A percentile compares a stretch with the other conserved stretches of the same genome.
phyloP scores from a whole-genome alignment of 805 yeast genomes.

The Sugiyamaella marilandica region DNA sequence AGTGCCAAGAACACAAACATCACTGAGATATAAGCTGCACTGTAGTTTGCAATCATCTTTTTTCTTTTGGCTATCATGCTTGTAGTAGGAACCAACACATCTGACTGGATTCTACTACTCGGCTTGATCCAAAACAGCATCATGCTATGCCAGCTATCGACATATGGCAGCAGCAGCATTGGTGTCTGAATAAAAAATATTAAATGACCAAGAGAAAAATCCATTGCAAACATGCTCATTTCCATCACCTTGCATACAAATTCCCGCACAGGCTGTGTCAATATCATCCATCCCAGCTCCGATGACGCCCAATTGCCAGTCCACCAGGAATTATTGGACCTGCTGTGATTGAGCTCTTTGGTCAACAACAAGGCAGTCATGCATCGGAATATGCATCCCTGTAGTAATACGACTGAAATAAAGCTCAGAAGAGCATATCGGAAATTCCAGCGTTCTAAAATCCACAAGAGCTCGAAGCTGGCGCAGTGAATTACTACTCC shows the following conservation, averaged over 20 bases:
- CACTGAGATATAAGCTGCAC: constrained; percentile 57
- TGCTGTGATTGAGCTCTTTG: constrained; percentile 54
- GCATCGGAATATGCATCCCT: constrained; percentile 51
- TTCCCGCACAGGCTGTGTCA: constrained; percentile 83
- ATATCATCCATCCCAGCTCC: constrained; percentile 76
- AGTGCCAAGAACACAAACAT: constrained; percentile 57
- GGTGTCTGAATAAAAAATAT: constrained; percentile 80
- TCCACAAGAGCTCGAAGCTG: constrained; percentile 60
- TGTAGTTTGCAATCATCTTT: constrained; percentile 81
- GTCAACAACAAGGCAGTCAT: constrained; percentile 49
- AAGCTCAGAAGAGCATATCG: constrained; percentile 57
- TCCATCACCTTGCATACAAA: constrained; percentile 80
- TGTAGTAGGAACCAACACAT: constrained; percentile 22
- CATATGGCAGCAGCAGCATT: constrained; percentile 65
- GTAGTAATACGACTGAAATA: constrained; percentile 51
- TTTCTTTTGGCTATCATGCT: constrained; percentile 35
- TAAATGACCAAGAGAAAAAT: constrained; percentile 79
- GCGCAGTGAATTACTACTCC: constrained; percentile 51
- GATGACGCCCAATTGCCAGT: constrained; percentile 45
- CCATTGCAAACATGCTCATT: constrained; percentile 85
- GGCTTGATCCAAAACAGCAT: constrained; percentile 96
- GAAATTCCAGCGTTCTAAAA: constrained; percentile 63
- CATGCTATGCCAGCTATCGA: constrained; percentile 88
- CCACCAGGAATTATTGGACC: constrained; percentile 67
- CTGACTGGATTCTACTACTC: constrained; percentile 71